These are phyloP conservation scores for Aristolochia contorta DNA, from an alignment of 164 flowering plant species.

Conservation along the genomic window DNA sequence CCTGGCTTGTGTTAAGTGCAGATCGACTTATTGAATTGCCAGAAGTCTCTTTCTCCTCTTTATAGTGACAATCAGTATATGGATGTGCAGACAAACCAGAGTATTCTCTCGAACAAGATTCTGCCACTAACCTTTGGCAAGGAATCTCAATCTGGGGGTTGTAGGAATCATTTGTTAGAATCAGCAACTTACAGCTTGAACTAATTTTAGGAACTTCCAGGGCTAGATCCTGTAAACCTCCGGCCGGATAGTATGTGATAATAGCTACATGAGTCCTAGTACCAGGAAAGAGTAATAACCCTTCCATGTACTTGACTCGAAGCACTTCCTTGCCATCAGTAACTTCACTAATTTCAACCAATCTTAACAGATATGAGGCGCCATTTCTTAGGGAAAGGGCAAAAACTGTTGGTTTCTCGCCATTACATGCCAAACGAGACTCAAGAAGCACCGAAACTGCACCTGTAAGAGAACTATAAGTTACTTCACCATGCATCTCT, in stretches of 20 bases:
- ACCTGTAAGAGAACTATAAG: conserved; percentile 19
- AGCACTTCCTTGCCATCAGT: conserved; percentile 26
- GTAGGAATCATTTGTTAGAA: conserved; percentile 57
- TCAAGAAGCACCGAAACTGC: conserved; percentile 42
- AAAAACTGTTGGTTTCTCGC: conserved; percentile 19
- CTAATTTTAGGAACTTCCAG: conserved; percentile 15
- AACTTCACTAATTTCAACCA: conserved; percentile 43
- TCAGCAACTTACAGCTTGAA: conserved; percentile 33
- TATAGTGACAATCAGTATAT: conserved; percentile 11
- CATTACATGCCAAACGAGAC: conserved; percentile 26
- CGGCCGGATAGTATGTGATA: conserved; percentile 22
- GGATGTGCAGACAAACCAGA: conserved; percentile 13
- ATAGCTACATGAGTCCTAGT: conserved; percentile 47
- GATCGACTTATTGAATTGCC: conserved; percentile 18
- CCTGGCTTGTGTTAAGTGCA: conserved; percentile 14
- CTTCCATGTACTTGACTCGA: conserved; percentile 41
- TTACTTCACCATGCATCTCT: conserved; percentile 24
- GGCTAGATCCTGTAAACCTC: conserved; percentile 9
- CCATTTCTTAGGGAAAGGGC: conserved; percentile 44
- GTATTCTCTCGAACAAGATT: conserved; percentile 21
- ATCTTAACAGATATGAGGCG: conserved; percentile 35
- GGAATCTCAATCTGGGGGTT: conserved; percentile 45
- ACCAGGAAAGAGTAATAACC: conserved; percentile 60
- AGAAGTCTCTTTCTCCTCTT: conserved; percentile 13
- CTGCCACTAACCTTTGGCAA: conserved; percentile 35